A percentile compares a stretch with the other conserved stretches of the same genome.
Conservation (phyloP, 306 rosid species). For the Myrica gale region DNA sequence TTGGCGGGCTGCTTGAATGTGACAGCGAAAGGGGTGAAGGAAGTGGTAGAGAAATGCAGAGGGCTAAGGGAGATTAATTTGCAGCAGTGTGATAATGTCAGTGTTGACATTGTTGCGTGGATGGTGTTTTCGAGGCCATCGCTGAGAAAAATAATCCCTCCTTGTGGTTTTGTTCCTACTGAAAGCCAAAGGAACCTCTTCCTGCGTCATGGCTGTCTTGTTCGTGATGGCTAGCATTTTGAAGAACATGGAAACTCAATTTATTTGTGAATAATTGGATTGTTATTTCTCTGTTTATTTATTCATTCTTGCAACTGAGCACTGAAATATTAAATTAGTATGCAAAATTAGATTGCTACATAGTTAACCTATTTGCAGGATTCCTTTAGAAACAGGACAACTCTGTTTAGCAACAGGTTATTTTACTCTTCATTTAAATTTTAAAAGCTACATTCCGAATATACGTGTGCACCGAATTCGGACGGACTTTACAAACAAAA, state of each 20-base stretch:
- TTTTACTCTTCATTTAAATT: no score
- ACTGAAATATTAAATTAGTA: no score
- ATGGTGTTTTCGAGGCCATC: constrained; percentile 49
- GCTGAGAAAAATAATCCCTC: constrained; percentile 52
- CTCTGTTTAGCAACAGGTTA: no score
- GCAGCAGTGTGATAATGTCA: constrained; percentile 38
- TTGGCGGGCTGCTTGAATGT: constrained; percentile 45
- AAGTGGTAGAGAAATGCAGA: constrained; percentile 51
- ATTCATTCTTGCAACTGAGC: no score
- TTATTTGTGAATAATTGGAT: no score
- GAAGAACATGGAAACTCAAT: background rate
- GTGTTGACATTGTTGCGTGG: constrained; percentile 40
- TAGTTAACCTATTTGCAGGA: no score
- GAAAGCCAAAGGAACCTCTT: constrained; percentile 35
- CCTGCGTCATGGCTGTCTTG: constrained; percentile 57
- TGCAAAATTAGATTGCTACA: no score
- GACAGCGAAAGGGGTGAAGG: constrained; percentile 57
- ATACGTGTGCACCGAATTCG: no score
- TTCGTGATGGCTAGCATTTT: constrained; percentile 19
- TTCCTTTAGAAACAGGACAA: no score
- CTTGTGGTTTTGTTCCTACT: constrained; percentile 26
- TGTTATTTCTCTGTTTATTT: no score
- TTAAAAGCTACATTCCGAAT: no score
- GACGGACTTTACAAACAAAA: no score
- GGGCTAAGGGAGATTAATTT: constrained; percentile 60